Conservation (phyloP, 2,329 filamentous ascomycete species). For the Neofusicoccum parvum region DNA sequence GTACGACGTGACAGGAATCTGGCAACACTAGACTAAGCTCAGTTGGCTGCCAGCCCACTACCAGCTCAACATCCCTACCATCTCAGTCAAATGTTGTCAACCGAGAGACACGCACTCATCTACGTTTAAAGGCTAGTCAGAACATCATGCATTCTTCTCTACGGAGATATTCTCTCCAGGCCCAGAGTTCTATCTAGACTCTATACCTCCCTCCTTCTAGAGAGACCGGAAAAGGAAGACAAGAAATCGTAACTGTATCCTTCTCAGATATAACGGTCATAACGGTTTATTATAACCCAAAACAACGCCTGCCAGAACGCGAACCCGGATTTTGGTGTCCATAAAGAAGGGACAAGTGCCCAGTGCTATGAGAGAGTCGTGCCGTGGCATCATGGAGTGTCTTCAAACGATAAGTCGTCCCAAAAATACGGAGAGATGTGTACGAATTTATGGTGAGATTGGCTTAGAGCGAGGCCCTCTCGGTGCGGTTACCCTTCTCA, state of each 20-base stretch:
- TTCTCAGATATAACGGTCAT: neutral
- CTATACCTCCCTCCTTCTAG: neutral
- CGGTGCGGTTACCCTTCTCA: conserved; percentile 51
- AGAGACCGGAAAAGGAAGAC: neutral
- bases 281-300: neutral
- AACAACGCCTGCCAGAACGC: neutral
- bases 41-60: neutral
- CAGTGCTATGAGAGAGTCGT: neutral
- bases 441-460: neutral
- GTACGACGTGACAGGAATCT: neutral
- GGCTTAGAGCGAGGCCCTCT: conserved; percentile 39
- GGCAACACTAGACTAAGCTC: neutral
- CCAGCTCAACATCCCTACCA: no score
- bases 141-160: neutral
- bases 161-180: neutral
- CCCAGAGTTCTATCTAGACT: neutral
- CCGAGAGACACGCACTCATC: no score
- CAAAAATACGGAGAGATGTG: neutral
- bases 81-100: no score
- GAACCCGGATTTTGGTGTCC: neutral
- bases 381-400: neutral
- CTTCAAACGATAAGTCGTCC: neutral
- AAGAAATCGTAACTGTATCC: neutral
- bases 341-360: neutral
- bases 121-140: neutral